Evolutionary conservation across 768 basidiomycete genomes (phyloP), one percentile per base, ranked within the genome.

Genomic region (Xanthoconium stramineum): DNA sequence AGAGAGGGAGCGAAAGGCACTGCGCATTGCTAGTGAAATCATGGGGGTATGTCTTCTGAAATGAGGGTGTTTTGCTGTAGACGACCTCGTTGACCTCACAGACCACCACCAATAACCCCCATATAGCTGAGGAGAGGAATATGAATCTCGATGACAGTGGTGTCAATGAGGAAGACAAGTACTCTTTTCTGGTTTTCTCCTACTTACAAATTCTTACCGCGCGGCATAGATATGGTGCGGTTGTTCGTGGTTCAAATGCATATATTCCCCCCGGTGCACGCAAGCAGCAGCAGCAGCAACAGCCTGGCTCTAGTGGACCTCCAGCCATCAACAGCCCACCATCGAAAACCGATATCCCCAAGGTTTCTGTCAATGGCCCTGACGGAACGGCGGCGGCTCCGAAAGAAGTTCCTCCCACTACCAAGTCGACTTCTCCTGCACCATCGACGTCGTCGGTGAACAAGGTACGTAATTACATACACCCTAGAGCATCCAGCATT

Each of bases 81-180:
- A 28, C 49, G 48, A 47, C 29, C 57, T 64, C 49, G 63, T 44
- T 29, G 20, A 29, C 52, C 47, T 59, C 58, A 47, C 66, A 93
- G 91, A 71, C 79, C 46, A 59, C 76, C 12, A 77, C 86, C 4
- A 85, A 71, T 63, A 98, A 98, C 72, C 75, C 85, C 0, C 97
- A 99, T 70, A 72, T 98, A 48, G 85, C 88, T 42, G 97, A 98
- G 72, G 97, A 98, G 74, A 84, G 97, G 67, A 73, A 78, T 58
- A 63, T 83, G 56, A 65, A 69, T 35, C 72, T 83, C 17, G 88
- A 91, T 67, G 88, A 89, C 60, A 86, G 81, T 56, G 87, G 85
- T 39, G 71, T 78, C 55, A 94, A 95, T 69, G 97, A 99, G 75
- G 97, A 99, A 73, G 96, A 98, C 76, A 95, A 92, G 96, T 98